phyloP scores from a whole-genome alignment of 768 basidiomycete species.

The Collybia mongolica region DNA sequence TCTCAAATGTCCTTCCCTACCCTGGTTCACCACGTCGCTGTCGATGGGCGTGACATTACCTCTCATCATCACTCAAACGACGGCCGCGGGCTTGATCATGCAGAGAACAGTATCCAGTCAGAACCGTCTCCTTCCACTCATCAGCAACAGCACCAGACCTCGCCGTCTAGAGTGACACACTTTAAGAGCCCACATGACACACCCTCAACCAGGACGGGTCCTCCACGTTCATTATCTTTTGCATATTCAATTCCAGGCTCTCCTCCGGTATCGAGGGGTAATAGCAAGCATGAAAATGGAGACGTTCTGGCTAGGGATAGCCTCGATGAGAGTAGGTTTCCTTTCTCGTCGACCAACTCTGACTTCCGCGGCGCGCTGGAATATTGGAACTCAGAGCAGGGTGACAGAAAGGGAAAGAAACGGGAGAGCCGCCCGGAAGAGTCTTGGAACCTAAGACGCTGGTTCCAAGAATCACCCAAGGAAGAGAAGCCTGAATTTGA shows the following conservation, averaged over 20 bases:
- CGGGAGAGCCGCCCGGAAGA: conserved; percentile 51
- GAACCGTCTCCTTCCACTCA: no score
- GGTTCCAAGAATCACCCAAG: conserved; percentile 52
- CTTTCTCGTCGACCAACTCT: conserved; percentile 21
- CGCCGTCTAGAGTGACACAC: conserved; percentile 16
- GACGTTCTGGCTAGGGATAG: conserved; percentile 21
- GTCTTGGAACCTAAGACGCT: conserved; percentile 51
- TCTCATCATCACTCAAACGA: no score
- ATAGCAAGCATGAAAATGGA: conserved; percentile 24
- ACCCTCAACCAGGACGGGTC: conserved; percentile 68
- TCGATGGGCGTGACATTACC: background rate
- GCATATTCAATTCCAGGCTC: conserved; percentile 54
- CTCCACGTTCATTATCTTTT: conserved; percentile 71
- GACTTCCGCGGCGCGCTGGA: conserved; percentile 66
- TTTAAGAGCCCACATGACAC: conserved; percentile 38
- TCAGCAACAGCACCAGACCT: background rate
- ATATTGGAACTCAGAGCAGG: conserved; percentile 35
- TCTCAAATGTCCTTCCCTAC: conserved; percentile 25
- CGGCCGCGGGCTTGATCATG: no score
- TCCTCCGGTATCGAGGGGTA: conserved; percentile 24
- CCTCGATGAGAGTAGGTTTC: conserved; percentile 19
- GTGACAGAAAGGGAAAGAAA: conserved; percentile 55
- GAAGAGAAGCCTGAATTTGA: conserved; percentile 42
- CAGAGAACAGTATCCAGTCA: no score
- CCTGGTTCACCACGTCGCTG: conserved; percentile 17